Conservation (phyloP, 306 rosid genomes). For the Ceratonia siliqua region DNA sequence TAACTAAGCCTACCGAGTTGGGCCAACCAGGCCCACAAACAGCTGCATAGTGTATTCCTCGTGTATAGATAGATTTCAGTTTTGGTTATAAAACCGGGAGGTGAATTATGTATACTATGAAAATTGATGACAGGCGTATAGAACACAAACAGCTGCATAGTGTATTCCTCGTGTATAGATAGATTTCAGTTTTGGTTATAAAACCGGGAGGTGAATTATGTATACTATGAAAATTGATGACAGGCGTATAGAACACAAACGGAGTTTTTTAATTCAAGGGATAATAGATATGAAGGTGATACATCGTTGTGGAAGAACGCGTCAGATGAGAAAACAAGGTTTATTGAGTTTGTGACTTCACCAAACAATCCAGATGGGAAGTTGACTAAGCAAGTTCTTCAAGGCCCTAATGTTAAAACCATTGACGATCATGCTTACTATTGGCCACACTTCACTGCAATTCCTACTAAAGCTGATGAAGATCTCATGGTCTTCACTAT, state of each 20-base stretch:
- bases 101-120: background rate
- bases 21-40: too few relatives aligned
- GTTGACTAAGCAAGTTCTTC: slow-evolving; percentile 32
- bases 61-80: background rate
- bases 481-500: slow-evolving; percentile 51
- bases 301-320: slow-evolving; percentile 38
- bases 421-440: slow-evolving; percentile 51
- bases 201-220: background rate
- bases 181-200: background rate
- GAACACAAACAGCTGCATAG: too few relatives aligned
- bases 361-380: slow-evolving; percentile 70
- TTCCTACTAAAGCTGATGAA: slow-evolving; percentile 51
- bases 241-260: slow-evolving; percentile 50
- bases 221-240: background rate
- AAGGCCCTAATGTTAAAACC: slow-evolving; percentile 37
- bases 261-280: slow-evolving; percentile 26
- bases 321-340: background rate
- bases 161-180: too few relatives aligned
- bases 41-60: too few relatives aligned
- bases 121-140: slow-evolving; percentile 27
- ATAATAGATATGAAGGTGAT: slow-evolving; percentile 49
- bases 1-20: too few relatives aligned
- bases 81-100: background rate
- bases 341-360: slow-evolving; percentile 63
- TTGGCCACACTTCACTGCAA: slow-evolving; percentile 68